These are phyloP conservation scores for Bauhinia variegata DNA, from an alignment of 306 rosid species.

Conservation along the genomic window DNA sequence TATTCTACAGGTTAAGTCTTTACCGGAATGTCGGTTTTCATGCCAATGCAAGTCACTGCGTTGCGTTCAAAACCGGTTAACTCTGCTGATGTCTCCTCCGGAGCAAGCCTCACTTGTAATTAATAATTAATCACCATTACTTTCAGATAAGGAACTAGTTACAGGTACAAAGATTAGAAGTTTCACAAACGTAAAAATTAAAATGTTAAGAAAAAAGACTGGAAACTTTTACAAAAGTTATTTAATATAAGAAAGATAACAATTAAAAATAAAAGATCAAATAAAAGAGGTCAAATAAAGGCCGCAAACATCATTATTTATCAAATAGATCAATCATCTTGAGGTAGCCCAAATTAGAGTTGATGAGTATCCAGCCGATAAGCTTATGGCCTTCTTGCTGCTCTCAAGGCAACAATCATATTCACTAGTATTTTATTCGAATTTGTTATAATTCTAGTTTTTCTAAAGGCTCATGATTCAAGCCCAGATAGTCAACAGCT, in stretches of 20 bases:
- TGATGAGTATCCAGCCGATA: too few species aligned
- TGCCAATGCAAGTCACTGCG: constrained; percentile 90
- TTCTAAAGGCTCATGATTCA: not conserved
- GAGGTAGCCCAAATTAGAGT: too few species aligned
- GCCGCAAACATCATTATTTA: too few species aligned
- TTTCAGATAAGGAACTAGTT: constrained; percentile 22
- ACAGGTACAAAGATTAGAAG: not conserved
- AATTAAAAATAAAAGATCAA: not conserved
- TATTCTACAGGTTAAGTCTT: constrained; percentile 8
- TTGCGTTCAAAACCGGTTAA: constrained; percentile 90
- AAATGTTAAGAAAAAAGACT: not conserved
- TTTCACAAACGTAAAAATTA: not conserved
- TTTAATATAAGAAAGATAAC: not conserved
- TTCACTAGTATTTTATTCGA: not conserved
- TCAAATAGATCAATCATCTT: too few species aligned
- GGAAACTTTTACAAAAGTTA: constrained; percentile 8
- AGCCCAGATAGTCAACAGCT: not conserved
- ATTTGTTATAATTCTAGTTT: not conserved
- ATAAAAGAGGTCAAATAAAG: constrained; percentile 1
- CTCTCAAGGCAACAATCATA: too few species aligned
- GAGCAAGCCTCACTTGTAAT: constrained; percentile 87
- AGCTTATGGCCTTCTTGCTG: not conserved
- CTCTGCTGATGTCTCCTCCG: constrained; percentile 70
- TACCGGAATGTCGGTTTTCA: constrained; percentile 94
- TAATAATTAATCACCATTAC: constrained; percentile 29